Conservation (phyloP, 345 rosid species). For the Eucalyptus shirleyi region DNA sequence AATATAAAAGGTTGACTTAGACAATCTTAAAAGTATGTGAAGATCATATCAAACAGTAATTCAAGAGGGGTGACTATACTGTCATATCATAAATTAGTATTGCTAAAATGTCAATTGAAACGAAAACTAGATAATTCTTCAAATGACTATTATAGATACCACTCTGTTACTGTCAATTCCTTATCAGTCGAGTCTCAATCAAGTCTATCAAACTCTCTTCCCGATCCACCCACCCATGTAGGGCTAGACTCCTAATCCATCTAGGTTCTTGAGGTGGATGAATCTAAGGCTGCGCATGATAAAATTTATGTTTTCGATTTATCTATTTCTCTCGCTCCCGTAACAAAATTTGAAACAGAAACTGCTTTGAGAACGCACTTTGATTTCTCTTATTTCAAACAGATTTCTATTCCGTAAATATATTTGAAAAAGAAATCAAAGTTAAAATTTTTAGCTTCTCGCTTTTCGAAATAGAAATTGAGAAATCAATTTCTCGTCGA, state of each 20-base stretch:
- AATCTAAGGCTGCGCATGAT: too few relatives aligned
- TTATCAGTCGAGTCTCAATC: not conserved
- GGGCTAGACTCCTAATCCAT: not conserved
- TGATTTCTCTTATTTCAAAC: too few relatives aligned
- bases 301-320: too few relatives aligned
- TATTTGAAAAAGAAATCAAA: too few relatives aligned
- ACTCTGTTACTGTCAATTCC: accelerated
- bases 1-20: accelerated
- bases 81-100: not conserved
- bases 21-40: not conserved
- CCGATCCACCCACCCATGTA: not conserved
- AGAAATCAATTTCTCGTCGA: too few relatives aligned
- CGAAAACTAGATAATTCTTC: not conserved
- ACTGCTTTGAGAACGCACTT: too few relatives aligned
- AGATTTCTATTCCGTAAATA: too few relatives aligned
- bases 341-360: too few relatives aligned
- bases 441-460: too few relatives aligned
- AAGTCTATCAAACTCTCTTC: not conserved
- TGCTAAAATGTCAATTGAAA: not conserved
- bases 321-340: too few relatives aligned
- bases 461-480: too few relatives aligned
- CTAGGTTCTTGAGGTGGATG: not conserved
- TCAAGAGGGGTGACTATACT: accelerated
- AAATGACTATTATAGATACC: not conserved
- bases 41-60: not conserved